These are phyloP conservation scores for Ogataea ramenticola DNA, from an alignment of 805 yeast genomes.

Conservation along the genomic window DNA sequence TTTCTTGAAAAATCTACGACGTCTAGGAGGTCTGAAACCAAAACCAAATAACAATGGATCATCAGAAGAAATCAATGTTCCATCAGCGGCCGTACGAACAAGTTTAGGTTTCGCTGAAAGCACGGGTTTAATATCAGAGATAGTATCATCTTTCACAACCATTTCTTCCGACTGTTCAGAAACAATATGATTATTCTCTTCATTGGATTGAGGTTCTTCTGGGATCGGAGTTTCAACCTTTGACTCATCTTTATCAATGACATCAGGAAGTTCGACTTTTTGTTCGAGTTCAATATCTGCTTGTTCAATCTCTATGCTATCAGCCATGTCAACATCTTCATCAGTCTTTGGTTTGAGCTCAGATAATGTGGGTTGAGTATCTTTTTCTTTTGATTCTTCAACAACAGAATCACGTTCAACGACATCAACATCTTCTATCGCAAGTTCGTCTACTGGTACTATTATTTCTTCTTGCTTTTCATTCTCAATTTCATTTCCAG, in stretches of 20 bases:
- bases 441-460: neutral
- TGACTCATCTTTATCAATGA: too few relatives aligned
- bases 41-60: constrained; percentile 11
- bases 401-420: neutral
- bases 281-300: too few relatives aligned
- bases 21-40: neutral
- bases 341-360: too few relatives aligned
- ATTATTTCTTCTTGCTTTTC: neutral
- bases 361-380: too few relatives aligned
- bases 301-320: too few relatives aligned
- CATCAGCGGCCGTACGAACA: constrained; percentile 3
- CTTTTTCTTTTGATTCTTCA: too few relatives aligned
- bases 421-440: neutral
- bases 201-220: too few relatives aligned
- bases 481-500: neutral
- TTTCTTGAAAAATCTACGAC: neutral
- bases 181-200: neutral
- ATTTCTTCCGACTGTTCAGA: constrained; percentile 9
- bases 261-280: too few relatives aligned
- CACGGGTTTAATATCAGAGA: constrained; percentile 7
- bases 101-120: neutral
- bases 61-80: constrained; percentile 12
- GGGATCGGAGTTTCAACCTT: too few relatives aligned
- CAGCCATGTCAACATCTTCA: too few relatives aligned
- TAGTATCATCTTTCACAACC: constrained; percentile 20